A percentile compares a stretch with the other conserved stretches of the same genome.
Evolutionary conservation across 805 yeast genomes (phyloP).

Genomic region (Barnettozyma pratensis): DNA sequence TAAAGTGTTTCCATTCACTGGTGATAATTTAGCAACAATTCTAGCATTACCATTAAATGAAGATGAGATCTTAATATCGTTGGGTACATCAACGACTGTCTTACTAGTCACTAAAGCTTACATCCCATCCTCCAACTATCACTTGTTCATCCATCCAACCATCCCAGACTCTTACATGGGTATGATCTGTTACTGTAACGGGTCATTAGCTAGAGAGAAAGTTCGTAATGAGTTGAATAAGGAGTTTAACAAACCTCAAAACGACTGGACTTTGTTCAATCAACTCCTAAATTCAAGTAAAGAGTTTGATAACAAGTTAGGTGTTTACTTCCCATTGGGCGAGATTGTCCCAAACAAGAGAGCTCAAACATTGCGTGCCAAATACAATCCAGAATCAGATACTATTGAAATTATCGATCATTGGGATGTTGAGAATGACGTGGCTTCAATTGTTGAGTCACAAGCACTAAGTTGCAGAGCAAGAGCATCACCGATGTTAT

Average conservation of each 20-base stretch:
- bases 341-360: slow-evolving; percentile 84
- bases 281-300: slow-evolving; percentile 39
- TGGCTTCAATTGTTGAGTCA: slow-evolving; percentile 72
- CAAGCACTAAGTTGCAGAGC: slow-evolving; percentile 83
- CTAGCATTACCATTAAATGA: slow-evolving; percentile 72
- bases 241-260: slow-evolving; percentile 28
- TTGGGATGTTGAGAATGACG: slow-evolving; percentile 60
- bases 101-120: slow-evolving; percentile 74
- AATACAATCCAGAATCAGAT: slow-evolving; percentile 29
- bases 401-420: slow-evolving; percentile 29
- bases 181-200: slow-evolving; percentile 92
- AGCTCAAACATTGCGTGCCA: slow-evolving; percentile 55
- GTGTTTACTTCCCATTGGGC: slow-evolving; percentile 83
- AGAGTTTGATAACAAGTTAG: slow-evolving; percentile 44
- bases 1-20: slow-evolving; percentile 71
- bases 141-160: slow-evolving; percentile 83
- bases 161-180: slow-evolving; percentile 78
- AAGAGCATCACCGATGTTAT: slow-evolving; percentile 73
- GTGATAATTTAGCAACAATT: slow-evolving; percentile 87
- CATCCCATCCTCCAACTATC: slow-evolving; percentile 76
- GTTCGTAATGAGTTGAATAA: slow-evolving; percentile 60
- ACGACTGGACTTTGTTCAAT: slow-evolving; percentile 60
- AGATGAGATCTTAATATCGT: slow-evolving; percentile 72
- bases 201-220: slow-evolving; percentile 79
- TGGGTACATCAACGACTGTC: slow-evolving; percentile 92